Percentiles rank a stretch among this genome's conserved stretches.
Conservation (phyloP, 2,329 filamentous ascomycete genomes). For the Clonostachys rosea region DNA sequence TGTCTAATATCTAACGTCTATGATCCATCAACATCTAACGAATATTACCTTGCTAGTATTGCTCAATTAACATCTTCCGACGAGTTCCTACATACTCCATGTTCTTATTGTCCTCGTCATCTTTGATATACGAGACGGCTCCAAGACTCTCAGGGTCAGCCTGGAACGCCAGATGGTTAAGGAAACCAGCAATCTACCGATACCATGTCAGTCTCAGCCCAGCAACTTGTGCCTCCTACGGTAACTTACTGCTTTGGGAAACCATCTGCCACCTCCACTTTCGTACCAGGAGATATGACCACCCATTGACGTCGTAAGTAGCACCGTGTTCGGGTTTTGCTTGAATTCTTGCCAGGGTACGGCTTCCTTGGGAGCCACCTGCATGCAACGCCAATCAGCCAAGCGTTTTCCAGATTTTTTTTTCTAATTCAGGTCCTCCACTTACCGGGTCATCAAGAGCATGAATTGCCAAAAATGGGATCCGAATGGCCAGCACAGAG, state of each 20-base stretch:
- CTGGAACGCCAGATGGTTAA: constrained; percentile 49
- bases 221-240: not conserved
- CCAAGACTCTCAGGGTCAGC: constrained; percentile 55
- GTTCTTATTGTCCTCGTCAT: too few species aligned
- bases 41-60: too few species aligned
- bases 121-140: too few species aligned
- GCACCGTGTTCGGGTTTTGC: constrained; percentile 79
- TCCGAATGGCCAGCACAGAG: constrained; percentile 69
- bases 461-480: constrained; percentile 81
- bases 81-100: too few species aligned
- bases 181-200: constrained; percentile 43
- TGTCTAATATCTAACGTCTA: too few species aligned
- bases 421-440: constrained; percentile 1
- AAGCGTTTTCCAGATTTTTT: not conserved
- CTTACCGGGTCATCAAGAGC: constrained; percentile 85
- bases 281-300: constrained; percentile 96
- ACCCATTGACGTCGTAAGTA: constrained; percentile 81
- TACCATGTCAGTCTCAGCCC: constrained; percentile 4
- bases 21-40: too few species aligned
- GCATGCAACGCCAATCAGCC: not conserved
- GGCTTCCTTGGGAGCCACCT: constrained; percentile 75
- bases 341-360: constrained; percentile 80
- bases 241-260: constrained; percentile 68
- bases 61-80: too few species aligned
- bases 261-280: constrained; percentile 80